phyloP scores from a whole-genome alignment of 805 yeast genomes.

The Saccharomycopsis selenospora region DNA sequence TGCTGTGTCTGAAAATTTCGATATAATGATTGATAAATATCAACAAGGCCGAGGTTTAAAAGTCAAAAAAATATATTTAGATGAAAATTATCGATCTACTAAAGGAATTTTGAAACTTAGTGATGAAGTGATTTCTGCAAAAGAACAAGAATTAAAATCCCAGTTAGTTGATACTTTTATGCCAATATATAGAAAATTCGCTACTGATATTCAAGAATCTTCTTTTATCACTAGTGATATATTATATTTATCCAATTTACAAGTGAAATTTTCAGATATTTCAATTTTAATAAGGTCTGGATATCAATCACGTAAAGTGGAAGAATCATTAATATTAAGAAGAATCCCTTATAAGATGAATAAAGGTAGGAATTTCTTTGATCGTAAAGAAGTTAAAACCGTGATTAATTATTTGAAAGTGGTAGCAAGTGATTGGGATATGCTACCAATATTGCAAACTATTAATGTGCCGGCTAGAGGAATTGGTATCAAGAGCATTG shows the following conservation, averaged over 20 bases:
- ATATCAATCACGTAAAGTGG: slow-evolving; percentile 54
- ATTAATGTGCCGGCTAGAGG: slow-evolving; percentile 59
- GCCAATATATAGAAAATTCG: slow-evolving; percentile 39
- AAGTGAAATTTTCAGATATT: slow-evolving; percentile 48
- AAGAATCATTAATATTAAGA: slow-evolving; percentile 47
- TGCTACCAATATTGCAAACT: slow-evolving; percentile 50
- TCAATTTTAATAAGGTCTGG: slow-evolving; percentile 67
- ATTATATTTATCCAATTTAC: slow-evolving; percentile 31
- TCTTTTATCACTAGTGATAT: slow-evolving; percentile 52
- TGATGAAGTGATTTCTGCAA: slow-evolving; percentile 54
- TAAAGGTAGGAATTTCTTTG: slow-evolving; percentile 78
- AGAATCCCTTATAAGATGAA: slow-evolving; percentile 60
- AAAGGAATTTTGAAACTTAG: slow-evolving; percentile 56
- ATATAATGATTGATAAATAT: slow-evolving; percentile 37
- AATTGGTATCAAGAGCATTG: slow-evolving; percentile 50
- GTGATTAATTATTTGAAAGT: slow-evolving; percentile 61
- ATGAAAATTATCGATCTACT: slow-evolving; percentile 78
- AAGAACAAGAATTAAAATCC: slow-evolving; percentile 39
- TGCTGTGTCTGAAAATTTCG: slow-evolving; percentile 66
- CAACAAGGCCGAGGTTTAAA: slow-evolving; percentile 8
- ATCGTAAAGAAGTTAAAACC: slow-evolving; percentile 55
- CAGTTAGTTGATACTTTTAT: slow-evolving; percentile 37
- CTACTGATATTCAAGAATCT: slow-evolving; percentile 47
- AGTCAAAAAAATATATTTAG: slow-evolving; percentile 38
- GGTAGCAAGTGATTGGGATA: slow-evolving; percentile 50